phyloP scores from a whole-genome alignment of 2,329 filamentous ascomycete species.

The Fusarium nisikadoi region DNA sequence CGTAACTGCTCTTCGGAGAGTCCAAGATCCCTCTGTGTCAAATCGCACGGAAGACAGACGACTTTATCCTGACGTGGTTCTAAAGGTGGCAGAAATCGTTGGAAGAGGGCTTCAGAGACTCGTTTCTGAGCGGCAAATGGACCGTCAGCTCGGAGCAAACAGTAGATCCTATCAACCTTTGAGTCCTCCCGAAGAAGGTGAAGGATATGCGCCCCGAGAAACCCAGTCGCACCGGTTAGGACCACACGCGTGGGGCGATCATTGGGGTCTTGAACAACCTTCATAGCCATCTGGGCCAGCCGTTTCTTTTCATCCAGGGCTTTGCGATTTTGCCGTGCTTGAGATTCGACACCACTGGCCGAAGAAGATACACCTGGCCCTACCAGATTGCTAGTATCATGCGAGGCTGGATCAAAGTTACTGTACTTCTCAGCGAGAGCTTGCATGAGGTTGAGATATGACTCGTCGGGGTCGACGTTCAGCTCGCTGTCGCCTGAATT shows the following conservation, averaged over 20 bases:
- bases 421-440: constrained; percentile 20
- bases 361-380: background rate
- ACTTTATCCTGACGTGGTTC: constrained; percentile 2
- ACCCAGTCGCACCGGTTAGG: constrained; percentile 73
- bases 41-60: constrained; percentile 29
- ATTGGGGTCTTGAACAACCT: background rate
- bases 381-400: rapidly evolving
- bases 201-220: constrained; percentile 68
- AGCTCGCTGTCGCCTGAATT: constrained; percentile 14
- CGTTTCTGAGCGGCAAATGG: constrained; percentile 7
- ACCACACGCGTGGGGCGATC: constrained; percentile 42
- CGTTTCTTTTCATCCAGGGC: background rate
- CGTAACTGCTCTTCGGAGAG: background rate
- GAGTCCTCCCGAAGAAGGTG: constrained; percentile 24
- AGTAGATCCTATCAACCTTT: constrained; percentile 19
- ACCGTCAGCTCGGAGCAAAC: constrained; percentile 55
- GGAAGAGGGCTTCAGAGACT: constrained; percentile 22
- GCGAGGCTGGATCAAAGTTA: background rate
- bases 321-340: background rate
- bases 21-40: constrained; percentile 13
- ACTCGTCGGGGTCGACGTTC: rapidly evolving
- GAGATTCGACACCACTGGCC: rapidly evolving
- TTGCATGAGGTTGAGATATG: background rate
- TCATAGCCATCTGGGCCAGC: background rate
- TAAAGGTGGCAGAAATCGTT: constrained; percentile 3